Percentiles rank a stretch among this genome's conserved stretches.
Evolutionary conservation across 768 basidiomycete genomes (phyloP).

Genomic region (Russula dissimulans): DNA sequence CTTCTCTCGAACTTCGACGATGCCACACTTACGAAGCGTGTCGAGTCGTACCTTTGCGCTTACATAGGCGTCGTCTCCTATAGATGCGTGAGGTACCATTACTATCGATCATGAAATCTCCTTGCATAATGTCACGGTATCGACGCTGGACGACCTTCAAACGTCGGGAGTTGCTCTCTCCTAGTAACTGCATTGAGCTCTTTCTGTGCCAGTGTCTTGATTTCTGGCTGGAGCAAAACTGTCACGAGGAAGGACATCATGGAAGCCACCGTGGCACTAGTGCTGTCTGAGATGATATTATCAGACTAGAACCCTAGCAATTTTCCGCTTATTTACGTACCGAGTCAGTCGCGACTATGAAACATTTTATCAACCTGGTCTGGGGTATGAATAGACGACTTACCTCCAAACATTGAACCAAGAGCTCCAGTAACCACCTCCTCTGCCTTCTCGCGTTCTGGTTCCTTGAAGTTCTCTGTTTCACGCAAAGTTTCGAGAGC

Average conservation of each 20-base stretch:
- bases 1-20: not conserved
- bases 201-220: constrained; percentile 23
- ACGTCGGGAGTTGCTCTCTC: constrained; percentile 23
- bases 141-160: constrained; percentile 21
- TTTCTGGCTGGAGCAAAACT: constrained; percentile 22
- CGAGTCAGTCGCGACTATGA: constrained; percentile 6
- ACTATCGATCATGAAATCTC: not conserved
- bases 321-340: not conserved
- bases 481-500: not conserved
- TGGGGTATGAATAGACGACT: not conserved
- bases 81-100: constrained; percentile 18
- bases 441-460: not conserved
- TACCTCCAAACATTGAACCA: constrained; percentile 3
- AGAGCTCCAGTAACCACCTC: not conserved
- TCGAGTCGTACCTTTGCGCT: not conserved
- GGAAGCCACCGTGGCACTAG: not conserved
- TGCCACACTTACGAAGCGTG: no score
- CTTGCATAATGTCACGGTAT: constrained; percentile 16
- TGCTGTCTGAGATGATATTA: not conserved
- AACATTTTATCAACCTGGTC: not conserved
- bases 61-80: constrained; percentile 22
- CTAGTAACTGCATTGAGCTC: constrained; percentile 25
- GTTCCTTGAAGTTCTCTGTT: not conserved
- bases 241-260: constrained; percentile 21
- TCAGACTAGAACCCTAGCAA: no score